Base-by-base conservation (phyloP, 768 basidiomycete genomes). In the Tylopilus vinaceipallidus region DNA sequence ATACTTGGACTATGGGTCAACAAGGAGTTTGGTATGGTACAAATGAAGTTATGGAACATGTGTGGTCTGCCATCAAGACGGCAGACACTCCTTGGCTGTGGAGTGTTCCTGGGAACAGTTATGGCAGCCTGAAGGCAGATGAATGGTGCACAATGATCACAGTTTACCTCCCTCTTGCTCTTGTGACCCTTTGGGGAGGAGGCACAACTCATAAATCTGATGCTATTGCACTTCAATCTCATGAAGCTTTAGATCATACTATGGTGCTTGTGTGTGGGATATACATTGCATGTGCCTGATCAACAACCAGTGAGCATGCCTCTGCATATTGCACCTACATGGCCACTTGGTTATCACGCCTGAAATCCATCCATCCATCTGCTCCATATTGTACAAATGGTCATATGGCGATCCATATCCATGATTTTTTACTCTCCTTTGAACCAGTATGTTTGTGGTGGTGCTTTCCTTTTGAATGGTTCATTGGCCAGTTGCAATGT, bases 101-200 rank as follows among this genome's bases (percentile, higher is more conserved):
- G 14, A 9, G 14, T 11, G 43, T 50, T 9, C 43, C 38, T 3
- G 6, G 6, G 1, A 40, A 50, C 23, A 2, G 22, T 0, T 23
- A 32, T 1, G 50, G 50, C 1, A 40, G 10, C 2, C 16, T 45
- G 42, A 51, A 51, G 14, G 50, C 44, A 22, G 50, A 51, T 11
- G 26, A 51, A 45, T 51, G 50, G 50, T 10, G 12, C 2, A 45
- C 26, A 0, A 22, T 29, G 27, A 29, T 29, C 12, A 29, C 27
- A 6, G 27, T 29, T 6, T 29, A 29, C 27, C 27, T 29, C 12
- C 27, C 27, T 6, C 27, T 29, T 29, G 27, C 27, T 6, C 27
- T 29, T 29, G 12, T 12, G 6, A 29, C 6, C 27, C 27, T 29
- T 29, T 29, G 27, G 27, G 27, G 27, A 29, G 27, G 12, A 6